phyloP scores from a whole-genome alignment of 306 rosid genomes.

The Prunus dulcis region DNA sequence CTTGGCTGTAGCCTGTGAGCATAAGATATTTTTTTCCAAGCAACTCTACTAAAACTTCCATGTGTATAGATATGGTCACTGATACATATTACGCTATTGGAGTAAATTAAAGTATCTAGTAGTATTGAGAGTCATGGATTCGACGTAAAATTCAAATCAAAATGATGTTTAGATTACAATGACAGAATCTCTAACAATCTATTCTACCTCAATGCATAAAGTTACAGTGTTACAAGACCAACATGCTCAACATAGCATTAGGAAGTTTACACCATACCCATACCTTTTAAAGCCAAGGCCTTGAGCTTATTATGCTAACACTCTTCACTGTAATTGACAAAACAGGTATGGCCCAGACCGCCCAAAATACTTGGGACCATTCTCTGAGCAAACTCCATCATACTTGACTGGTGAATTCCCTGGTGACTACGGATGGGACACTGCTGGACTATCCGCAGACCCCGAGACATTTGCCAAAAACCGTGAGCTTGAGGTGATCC shows the following conservation, averaged over 20 bases:
- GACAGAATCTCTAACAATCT: not conserved
- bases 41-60: not conserved
- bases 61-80: not conserved
- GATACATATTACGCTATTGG: too few relatives aligned
- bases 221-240: not conserved
- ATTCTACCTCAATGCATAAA: not conserved
- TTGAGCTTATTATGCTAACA: not conserved
- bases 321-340: not conserved
- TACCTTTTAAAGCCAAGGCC: not conserved
- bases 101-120: not conserved
- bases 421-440: slow-evolving; percentile 98
- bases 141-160: too few relatives aligned
- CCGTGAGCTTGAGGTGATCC: slow-evolving; percentile 94
- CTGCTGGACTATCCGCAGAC: slow-evolving; percentile 94
- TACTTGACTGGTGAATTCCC: slow-evolving; percentile 93
- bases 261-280: not conserved
- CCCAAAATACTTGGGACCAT: slow-evolving; percentile 96
- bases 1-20: not conserved
- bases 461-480: slow-evolving; percentile 91
- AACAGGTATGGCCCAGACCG: slow-evolving; percentile 96
- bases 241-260: not conserved
- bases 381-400: slow-evolving; percentile 94
- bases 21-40: not conserved
- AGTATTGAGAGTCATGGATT: not conserved
- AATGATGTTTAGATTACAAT: not conserved